These are phyloP conservation scores for California macrophylla DNA, from an alignment of 441 rosid genomes.

Conservation along the genomic window DNA sequence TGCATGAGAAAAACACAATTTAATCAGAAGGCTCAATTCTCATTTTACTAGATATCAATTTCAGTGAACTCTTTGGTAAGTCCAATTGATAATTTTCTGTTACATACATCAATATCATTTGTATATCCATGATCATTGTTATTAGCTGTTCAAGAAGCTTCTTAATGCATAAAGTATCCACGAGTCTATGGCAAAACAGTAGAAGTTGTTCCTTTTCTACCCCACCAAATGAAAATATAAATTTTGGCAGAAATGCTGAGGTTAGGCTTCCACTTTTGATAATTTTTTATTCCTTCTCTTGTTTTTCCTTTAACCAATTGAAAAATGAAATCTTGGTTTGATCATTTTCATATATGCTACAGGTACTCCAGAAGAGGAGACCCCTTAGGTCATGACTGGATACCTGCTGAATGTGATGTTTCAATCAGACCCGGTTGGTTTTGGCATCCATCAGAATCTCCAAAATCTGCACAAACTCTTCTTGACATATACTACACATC, in stretches of 20 bases:
- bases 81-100: background rate
- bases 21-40: background rate
- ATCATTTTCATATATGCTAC: constrained; percentile 17
- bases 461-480: constrained; percentile 62
- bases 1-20: background rate
- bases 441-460: constrained; percentile 74
- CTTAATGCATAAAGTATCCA: too few species aligned
- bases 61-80: background rate
- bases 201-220: too few species aligned
- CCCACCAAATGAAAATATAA: too few species aligned
- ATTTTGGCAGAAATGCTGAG: too few species aligned
- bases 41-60: background rate
- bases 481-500: constrained; percentile 67
- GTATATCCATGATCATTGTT: background rate
- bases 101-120: background rate
- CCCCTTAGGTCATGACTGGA: constrained; percentile 64
- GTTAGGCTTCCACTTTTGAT: too few species aligned
- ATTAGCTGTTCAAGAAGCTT: too few species aligned
- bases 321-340: background rate
- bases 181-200: too few species aligned
- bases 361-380: constrained; percentile 64
- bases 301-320: background rate
- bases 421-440: constrained; percentile 91
- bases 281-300: too few species aligned
- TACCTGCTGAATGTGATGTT: constrained; percentile 87